Evolutionary conservation across 192 early-diverging fungal genomes (phyloP).

Genomic region (Podila horticola): DNA sequence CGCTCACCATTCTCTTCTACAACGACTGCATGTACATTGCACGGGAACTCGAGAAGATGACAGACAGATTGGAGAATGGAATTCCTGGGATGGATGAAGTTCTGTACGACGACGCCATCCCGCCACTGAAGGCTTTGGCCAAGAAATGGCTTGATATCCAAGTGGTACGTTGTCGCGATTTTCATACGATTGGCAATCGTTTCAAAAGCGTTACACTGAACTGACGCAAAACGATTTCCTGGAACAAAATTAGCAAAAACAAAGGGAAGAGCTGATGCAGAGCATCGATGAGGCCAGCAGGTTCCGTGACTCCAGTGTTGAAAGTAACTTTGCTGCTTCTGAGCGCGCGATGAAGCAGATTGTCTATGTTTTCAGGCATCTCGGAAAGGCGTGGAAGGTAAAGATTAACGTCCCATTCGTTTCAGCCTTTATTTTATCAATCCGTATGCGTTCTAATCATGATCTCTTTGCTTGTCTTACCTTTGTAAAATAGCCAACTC

Average conservation of each 20-base stretch:
- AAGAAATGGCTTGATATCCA: constrained; percentile 63
- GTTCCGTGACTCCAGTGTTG: constrained; percentile 51
- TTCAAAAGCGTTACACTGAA: neutral
- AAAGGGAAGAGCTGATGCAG: constrained; percentile 60
- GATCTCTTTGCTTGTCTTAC: neutral
- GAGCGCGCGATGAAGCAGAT: constrained; percentile 64
- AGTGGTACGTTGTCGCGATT: constrained; percentile 55
- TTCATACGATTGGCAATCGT: neutral
- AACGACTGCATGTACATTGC: constrained; percentile 79
- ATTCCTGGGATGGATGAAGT: constrained; percentile 44
- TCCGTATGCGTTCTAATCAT: neutral
- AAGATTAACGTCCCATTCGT: neutral
- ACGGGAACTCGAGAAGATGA: constrained; percentile 51
- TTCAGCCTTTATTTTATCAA: neutral
- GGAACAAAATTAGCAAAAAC: constrained; percentile 55
- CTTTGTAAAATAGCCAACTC: constrained; percentile 11
- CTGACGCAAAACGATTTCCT: constrained; percentile 4
- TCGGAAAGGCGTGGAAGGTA: constrained; percentile 70
- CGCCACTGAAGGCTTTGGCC: constrained; percentile 59
- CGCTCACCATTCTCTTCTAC: constrained; percentile 68
- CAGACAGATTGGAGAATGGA: constrained; percentile 42
- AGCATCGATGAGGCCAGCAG: constrained; percentile 50
- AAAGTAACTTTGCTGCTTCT: constrained; percentile 55
- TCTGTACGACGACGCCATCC: constrained; percentile 64
- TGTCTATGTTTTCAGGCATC: constrained; percentile 54